phyloP scores from a whole-genome alignment of 2,329 filamentous ascomycete species.

The Fusarium stilboides region DNA sequence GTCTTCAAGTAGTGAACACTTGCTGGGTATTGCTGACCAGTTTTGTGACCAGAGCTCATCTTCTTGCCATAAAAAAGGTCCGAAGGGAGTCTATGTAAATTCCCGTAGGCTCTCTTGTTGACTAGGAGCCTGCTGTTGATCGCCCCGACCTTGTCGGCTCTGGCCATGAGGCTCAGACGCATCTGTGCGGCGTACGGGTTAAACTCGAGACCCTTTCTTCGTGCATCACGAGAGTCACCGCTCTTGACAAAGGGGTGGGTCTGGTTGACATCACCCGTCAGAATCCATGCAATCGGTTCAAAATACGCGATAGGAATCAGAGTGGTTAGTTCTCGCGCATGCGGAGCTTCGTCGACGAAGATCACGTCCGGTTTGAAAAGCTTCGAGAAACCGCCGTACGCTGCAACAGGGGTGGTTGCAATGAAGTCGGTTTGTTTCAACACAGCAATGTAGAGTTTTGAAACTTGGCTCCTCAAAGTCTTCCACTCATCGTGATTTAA shows the following conservation, averaged over 20 bases:
- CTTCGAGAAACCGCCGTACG: conserved; percentile 55
- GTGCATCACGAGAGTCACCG: conserved; percentile 31
- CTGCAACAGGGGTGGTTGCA: conserved; percentile 63
- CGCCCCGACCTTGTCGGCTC: conserved; percentile 54
- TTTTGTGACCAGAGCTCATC: conserved; percentile 56
- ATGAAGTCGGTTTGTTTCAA: conserved; percentile 60
- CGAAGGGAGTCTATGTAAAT: conserved; percentile 60
- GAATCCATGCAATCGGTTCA: conserved; percentile 60
- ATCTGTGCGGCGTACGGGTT: conserved; percentile 55
- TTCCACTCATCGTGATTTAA: conserved; percentile 50
- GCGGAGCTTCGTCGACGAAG: conserved; percentile 81
- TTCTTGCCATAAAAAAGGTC: conserved; percentile 58
- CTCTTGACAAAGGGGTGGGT: conserved; percentile 60
- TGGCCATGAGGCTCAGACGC: conserved; percentile 57
- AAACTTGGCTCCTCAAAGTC: conserved; percentile 52
- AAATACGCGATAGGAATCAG: conserved; percentile 63
- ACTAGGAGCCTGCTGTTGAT: conserved; percentile 54
- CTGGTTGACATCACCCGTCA: conserved; percentile 63
- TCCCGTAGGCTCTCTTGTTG: conserved; percentile 57
- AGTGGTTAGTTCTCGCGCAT: conserved; percentile 62
- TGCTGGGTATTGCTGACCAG: conserved; percentile 46
- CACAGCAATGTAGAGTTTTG: conserved; percentile 57
- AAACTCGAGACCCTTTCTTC: conserved; percentile 42
- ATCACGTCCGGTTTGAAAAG: conserved; percentile 86
- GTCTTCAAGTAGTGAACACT: conserved; percentile 50